Evolutionary conservation across 345 rosid genomes (phyloP).

Genomic region (Melastoma malabathricum): DNA sequence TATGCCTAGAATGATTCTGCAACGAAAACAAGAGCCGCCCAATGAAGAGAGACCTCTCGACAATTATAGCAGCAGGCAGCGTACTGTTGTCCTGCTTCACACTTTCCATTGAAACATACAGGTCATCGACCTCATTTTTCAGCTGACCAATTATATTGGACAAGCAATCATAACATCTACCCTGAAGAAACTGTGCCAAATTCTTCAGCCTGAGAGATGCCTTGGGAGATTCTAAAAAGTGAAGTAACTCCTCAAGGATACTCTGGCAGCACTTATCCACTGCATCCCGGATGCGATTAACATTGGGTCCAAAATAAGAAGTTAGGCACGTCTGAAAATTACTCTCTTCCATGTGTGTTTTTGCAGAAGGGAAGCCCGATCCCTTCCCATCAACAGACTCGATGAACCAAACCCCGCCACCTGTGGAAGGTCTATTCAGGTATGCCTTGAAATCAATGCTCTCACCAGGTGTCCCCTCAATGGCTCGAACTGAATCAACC

Average conservation of each 20-base stretch:
- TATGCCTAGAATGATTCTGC: constrained; percentile 62
- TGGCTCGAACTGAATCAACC: constrained; percentile 32
- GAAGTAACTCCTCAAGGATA: constrained; percentile 69
- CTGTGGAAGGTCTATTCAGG: constrained; percentile 70
- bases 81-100: constrained; percentile 22
- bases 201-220: constrained; percentile 69
- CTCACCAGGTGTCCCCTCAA: constrained; percentile 34
- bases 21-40: constrained; percentile 90
- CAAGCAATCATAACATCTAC: constrained; percentile 64
- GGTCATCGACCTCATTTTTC: constrained; percentile 51
- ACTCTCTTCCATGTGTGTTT: constrained; percentile 41
- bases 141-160: constrained; percentile 52
- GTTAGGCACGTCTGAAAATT: constrained; percentile 65
- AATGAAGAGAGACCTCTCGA: constrained; percentile 81
- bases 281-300: constrained; percentile 72
- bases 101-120: constrained; percentile 36
- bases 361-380: constrained; percentile 28
- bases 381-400: constrained; percentile 58
- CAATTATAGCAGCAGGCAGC: constrained; percentile 40
- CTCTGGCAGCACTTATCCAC: constrained; percentile 64
- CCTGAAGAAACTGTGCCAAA: constrained; percentile 71
- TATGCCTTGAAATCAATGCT: constrained; percentile 56
- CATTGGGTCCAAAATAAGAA: constrained; percentile 86
- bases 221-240: constrained; percentile 88
- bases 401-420: constrained; percentile 94